Evolutionary conservation across 139 green algal genomes (phyloP).

Genomic region (Chlamydomonas schloesseri): DNA sequence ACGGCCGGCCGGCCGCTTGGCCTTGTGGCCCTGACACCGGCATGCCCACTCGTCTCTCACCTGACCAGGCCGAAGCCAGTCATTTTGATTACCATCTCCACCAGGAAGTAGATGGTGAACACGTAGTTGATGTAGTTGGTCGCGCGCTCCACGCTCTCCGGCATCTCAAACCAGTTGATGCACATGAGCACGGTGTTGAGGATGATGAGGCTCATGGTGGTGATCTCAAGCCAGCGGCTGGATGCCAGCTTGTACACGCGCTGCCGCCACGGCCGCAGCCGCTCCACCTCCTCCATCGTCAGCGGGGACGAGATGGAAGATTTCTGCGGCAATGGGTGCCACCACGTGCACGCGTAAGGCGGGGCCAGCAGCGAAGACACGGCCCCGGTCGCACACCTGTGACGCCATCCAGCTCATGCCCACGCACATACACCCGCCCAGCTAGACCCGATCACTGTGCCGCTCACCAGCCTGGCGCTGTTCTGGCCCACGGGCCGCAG

Average conservation of each 20-base stretch:
- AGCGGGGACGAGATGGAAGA: not conserved
- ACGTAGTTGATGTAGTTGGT: constrained; percentile 65
- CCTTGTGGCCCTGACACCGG: no score
- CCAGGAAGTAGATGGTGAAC: constrained; percentile 60
- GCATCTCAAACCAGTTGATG: constrained; percentile 59
- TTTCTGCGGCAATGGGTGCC: not conserved
- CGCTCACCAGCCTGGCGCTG: not conserved
- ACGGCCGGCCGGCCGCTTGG: no score
- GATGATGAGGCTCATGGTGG: constrained; percentile 32
- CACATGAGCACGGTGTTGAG: constrained; percentile 58
- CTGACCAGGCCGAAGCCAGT: constrained; percentile 53
- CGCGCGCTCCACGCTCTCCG: constrained; percentile 16
- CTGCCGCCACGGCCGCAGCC: not conserved
- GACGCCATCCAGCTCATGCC: no score
- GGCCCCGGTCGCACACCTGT: no score
- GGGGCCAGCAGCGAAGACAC: no score
- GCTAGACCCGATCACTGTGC: no score
- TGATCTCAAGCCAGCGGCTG: not conserved
- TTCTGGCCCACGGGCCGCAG: not conserved
- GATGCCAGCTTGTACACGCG: not conserved
- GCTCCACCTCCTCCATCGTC: not conserved
- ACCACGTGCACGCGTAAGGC: not conserved
- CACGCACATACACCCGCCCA: no score
- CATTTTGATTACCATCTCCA: constrained; percentile 79
- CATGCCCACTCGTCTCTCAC: no score